A percentile compares a stretch with the other conserved stretches of the same genome.
These are phyloP conservation scores for Leccinum arenicola DNA, from an alignment of 768 basidiomycete genomes.

Conservation along the genomic window DNA sequence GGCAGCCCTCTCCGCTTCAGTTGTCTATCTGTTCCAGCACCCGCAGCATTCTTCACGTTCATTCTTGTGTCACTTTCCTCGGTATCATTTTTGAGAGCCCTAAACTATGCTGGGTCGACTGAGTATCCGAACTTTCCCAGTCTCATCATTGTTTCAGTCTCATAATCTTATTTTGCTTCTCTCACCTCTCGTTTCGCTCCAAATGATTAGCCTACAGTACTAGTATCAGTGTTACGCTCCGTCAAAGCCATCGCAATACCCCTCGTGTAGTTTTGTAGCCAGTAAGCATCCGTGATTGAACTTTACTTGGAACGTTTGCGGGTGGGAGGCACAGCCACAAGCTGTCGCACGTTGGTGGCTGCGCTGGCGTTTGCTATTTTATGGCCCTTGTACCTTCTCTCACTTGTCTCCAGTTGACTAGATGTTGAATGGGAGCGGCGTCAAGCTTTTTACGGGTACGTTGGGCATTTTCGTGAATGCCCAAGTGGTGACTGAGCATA, in stretches of 20 bases:
- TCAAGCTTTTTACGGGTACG: conserved; percentile 59
- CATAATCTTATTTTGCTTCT: conserved; percentile 30
- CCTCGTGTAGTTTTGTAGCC: conserved; percentile 36
- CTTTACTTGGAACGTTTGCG: not conserved
- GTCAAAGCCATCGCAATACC: conserved; percentile 33
- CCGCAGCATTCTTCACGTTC: not conserved
- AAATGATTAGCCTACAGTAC: conserved; percentile 27
- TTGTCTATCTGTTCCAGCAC: not conserved
- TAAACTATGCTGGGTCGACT: conserved; percentile 23
- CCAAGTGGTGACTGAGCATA: conserved; percentile 2
- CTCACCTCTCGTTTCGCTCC: conserved; percentile 17
- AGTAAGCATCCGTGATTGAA: conserved; percentile 7
- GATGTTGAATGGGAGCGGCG: conserved; percentile 57
- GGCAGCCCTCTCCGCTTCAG: conserved; percentile 5
- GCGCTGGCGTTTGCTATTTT: conserved; percentile 16
- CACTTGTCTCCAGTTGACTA: conserved; percentile 17
- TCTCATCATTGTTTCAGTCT: conserved; percentile 25
- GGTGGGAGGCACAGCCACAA: conserved; percentile 15
- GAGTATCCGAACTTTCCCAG: conserved; percentile 25
- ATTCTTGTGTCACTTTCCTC: conserved; percentile 18
- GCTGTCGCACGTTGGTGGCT: conserved; percentile 3
- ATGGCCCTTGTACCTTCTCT: conserved; percentile 12
- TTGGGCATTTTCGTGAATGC: conserved; percentile 4
- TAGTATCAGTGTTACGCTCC: conserved; percentile 30
- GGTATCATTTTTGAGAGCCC: conserved; percentile 15